A percentile compares a stretch with the other conserved stretches of the same genome.
Conservation (phyloP, 192 early-diverging fungal species). For the Coemansia reversa region DNA sequence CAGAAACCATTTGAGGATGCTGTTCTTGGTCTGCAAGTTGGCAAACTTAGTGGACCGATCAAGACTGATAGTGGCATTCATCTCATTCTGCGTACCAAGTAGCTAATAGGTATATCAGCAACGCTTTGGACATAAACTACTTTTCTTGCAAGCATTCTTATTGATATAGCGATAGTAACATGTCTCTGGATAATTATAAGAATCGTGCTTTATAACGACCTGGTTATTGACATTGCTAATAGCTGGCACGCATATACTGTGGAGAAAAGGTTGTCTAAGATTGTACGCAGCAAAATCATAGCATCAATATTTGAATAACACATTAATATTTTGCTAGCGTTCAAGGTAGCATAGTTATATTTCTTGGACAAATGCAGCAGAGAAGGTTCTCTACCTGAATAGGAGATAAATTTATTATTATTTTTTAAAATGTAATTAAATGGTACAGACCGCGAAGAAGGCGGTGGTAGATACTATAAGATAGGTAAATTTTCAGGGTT, state of each 20-base stretch:
- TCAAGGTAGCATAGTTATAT: background rate
- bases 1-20: constrained; percentile 89
- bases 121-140: background rate
- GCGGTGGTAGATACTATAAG: background rate
- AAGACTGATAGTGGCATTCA: constrained; percentile 92
- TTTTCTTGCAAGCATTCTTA: background rate
- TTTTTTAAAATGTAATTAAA: background rate
- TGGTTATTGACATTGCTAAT: no score
- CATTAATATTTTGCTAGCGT: background rate
- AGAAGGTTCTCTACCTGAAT: background rate
- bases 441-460: constrained; percentile 1
- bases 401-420: background rate
- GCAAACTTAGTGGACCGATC: constrained; percentile 77
- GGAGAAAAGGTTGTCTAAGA: no score
- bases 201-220: no score
- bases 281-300: background rate
- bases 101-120: constrained; percentile 14
- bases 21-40: constrained; percentile 79
- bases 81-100: constrained; percentile 87
- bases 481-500: constrained; percentile 12
- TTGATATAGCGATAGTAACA: background rate
- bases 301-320: background rate
- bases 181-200: no score
- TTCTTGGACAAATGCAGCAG: background rate
- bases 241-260: no score